Conservation (phyloP, 345 rosid genomes). For the Ceriops tagal region DNA sequence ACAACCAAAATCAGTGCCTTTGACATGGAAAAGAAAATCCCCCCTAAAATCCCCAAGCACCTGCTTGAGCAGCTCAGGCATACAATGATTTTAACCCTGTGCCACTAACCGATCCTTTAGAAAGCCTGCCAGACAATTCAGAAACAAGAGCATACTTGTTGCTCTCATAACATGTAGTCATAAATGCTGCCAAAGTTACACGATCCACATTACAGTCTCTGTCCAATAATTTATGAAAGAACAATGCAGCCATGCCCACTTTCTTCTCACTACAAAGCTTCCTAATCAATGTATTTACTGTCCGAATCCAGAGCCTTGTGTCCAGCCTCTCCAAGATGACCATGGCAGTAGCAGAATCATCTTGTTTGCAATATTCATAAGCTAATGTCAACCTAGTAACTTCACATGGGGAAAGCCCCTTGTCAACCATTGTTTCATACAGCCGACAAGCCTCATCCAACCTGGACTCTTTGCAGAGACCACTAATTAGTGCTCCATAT, state of each 20-base stretch:
- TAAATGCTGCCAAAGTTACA: slow-evolving; percentile 65
- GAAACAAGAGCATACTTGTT: slow-evolving; percentile 66
- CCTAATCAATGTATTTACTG: slow-evolving; percentile 68
- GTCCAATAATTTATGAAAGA: slow-evolving; percentile 61
- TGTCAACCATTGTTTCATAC: slow-evolving; percentile 71
- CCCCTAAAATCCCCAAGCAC: too few relatives aligned
- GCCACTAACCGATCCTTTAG: slow-evolving; percentile 46
- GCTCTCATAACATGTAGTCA: slow-evolving; percentile 70
- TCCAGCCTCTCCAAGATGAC: slow-evolving; percentile 71
- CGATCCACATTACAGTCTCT: slow-evolving; percentile 53
- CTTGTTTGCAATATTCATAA: slow-evolving; percentile 71
- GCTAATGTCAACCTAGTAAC: slow-evolving; percentile 80
- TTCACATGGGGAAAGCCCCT: slow-evolving; percentile 69
- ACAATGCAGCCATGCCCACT: slow-evolving; percentile 76
- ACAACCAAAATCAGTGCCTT: too few relatives aligned
- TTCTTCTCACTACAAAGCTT: slow-evolving; percentile 82
- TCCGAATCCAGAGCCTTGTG: slow-evolving; percentile 71
- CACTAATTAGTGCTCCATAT: slow-evolving; percentile 78
- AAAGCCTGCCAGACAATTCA: slow-evolving; percentile 57
- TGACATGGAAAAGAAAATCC: too few relatives aligned
- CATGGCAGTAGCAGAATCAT: slow-evolving; percentile 78
- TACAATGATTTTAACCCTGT: background rate
- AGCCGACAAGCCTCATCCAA: slow-evolving; percentile 62
- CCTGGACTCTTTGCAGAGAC: slow-evolving; percentile 77
- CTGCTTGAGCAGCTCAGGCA: too few relatives aligned